Percentiles rank a stretch among this genome's conserved stretches.
Evolutionary conservation across 208 protist species (phyloP).

Genomic region (Acanthamoeba triangularis): DNA sequence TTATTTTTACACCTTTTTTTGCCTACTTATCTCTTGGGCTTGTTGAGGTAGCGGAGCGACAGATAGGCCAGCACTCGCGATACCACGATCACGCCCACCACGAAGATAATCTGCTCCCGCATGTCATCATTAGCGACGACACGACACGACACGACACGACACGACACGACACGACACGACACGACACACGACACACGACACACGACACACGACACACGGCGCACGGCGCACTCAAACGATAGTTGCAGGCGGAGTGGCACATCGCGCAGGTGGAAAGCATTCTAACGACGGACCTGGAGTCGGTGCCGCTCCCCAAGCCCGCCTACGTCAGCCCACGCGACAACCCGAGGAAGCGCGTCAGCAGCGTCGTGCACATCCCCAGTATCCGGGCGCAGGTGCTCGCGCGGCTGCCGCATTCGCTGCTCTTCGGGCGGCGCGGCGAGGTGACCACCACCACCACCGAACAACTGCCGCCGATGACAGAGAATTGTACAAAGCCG

Average conservation of each 20-base stretch:
- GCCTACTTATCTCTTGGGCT: background rate
- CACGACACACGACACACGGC: too few relatives aligned
- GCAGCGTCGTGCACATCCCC: background rate
- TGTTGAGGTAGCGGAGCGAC: constrained; percentile 27
- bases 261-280: background rate
- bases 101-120: constrained; percentile 11
- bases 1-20: background rate
- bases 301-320: background rate
- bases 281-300: background rate
- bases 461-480: too few relatives aligned
- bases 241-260: background rate
- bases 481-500: too few relatives aligned
- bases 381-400: background rate
- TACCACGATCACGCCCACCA: constrained; percentile 54
- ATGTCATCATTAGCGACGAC: background rate
- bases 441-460: too few relatives aligned
- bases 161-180: background rate
- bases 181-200: too few relatives aligned
- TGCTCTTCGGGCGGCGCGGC: constrained; percentile 28
- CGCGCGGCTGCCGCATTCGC: background rate
- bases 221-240: background rate
- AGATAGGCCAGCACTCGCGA: constrained; percentile 2
- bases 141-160: background rate
- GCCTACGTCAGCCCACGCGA: background rate
- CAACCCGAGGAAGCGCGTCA: background rate